Evolutionary conservation across 2,329 filamentous ascomycete genomes (phyloP).

Genomic region (Mycosphaerella sp.): DNA sequence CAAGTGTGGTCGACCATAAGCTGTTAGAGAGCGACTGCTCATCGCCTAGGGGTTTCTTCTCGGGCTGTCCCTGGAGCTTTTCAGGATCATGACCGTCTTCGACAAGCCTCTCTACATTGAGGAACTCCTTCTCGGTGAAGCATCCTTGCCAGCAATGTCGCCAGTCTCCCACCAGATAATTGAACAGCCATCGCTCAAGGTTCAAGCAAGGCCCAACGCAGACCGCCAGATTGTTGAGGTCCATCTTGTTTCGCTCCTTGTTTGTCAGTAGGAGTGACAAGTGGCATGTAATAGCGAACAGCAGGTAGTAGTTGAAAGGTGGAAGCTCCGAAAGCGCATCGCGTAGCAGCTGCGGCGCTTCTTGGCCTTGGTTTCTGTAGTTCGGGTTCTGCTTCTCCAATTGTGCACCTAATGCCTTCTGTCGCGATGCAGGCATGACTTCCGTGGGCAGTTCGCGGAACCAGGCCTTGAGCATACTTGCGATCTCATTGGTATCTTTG

Average conservation of each 20-base stretch:
- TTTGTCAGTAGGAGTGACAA: slow-evolving; percentile 86
- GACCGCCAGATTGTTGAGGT: slow-evolving; percentile 89
- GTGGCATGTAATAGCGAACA: slow-evolving; percentile 96
- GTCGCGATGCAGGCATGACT: slow-evolving; percentile 77
- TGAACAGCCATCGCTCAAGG: slow-evolving; percentile 91
- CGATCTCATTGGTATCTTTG: slow-evolving; percentile 94
- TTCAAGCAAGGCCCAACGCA: slow-evolving; percentile 98
- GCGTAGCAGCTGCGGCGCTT: slow-evolving; percentile 76
- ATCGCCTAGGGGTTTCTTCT: slow-evolving; percentile 13
- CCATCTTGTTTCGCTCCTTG: slow-evolving; percentile 97
- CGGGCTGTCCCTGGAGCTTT: not conserved
- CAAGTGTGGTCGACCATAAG: slow-evolving; percentile 15
- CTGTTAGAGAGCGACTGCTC: slow-evolving; percentile 17
- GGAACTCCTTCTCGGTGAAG: slow-evolving; percentile 66
- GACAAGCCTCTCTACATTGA: slow-evolving; percentile 24
- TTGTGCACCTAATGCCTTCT: slow-evolving; percentile 71
- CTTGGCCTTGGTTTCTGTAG: slow-evolving; percentile 50
- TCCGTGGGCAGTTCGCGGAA: slow-evolving; percentile 90
- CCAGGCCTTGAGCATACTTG: slow-evolving; percentile 95
- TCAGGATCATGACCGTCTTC: slow-evolving; percentile 23
- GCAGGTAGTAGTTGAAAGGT: slow-evolving; percentile 94
- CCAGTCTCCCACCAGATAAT: slow-evolving; percentile 92
- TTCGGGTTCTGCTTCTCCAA: slow-evolving; percentile 76
- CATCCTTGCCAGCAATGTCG: slow-evolving; percentile 96
- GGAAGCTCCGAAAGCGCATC: slow-evolving; percentile 91